Evolutionary conservation across 2,329 filamentous ascomycete species (phyloP), one percentile per base, ranked within the genome.

Genomic region (Aspergillus sp.): DNA sequence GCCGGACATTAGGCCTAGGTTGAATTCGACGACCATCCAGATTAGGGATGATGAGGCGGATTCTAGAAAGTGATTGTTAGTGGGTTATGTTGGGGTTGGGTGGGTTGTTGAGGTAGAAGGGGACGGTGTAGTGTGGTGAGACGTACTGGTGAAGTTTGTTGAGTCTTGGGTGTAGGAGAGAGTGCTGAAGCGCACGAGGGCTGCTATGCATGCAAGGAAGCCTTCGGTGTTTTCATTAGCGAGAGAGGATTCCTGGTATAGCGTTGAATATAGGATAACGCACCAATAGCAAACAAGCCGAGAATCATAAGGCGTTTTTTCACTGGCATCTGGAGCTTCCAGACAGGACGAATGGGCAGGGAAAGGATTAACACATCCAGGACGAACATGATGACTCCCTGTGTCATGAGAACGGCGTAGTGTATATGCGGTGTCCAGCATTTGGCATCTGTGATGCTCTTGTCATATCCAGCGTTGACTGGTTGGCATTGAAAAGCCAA

Each of bases 21-120:
- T 62, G 57, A 67, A 67, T 27, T 67, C 65, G 8, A 65, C 54
- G 6, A 57, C 55, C 65, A 67, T 66, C 59, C 61, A 65, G 56
- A 63, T 63, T 4, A 66, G 49, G 3, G 65, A 62, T 1, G 55
- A 52, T 5, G 57, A 48, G 5, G 59, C 55, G 1, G 63, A 59
- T 8, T 66, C 62, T 62, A 27, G 23, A 9, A 35, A 27, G 40
- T 11, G 7, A 15, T n/a, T 55, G 45, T 21, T 43, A 31, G 11
- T 49, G 4, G 40, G 6, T 27, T n/a, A 19, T 17, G 31, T 9
- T n/a, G 17, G 14, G 23, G 3, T 41, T 41, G 39, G 17, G n/a
- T 39, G 45, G 21, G 31, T 14, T 27, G 37, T 19, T 21, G 15
- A 31, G 49, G 14, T 11, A 9, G 49, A 4, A 17, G 37, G n/a